Percentiles rank a stretch among this genome's conserved stretches.
phyloP scores from a whole-genome alignment of 2,329 filamentous ascomycete genomes.

The Zymoseptoria pseudotritici region DNA sequence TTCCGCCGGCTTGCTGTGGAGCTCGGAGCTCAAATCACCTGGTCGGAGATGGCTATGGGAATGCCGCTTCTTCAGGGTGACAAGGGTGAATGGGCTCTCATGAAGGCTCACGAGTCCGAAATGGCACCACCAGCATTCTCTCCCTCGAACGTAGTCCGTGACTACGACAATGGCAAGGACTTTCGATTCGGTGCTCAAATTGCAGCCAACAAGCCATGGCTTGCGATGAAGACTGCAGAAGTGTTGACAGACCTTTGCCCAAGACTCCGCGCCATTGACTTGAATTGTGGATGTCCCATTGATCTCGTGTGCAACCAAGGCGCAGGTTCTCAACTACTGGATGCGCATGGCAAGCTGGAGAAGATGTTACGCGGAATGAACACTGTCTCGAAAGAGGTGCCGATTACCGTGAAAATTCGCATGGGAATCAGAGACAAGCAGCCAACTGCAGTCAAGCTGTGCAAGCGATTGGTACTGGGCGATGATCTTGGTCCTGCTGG shows the following conservation, averaged over 20 bases:
- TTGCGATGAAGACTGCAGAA: conserved; percentile 82
- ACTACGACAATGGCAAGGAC: conserved; percentile 76
- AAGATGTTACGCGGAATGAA: conserved; percentile 97
- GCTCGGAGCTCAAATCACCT: conserved; percentile 85
- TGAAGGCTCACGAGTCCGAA: conserved; percentile 87
- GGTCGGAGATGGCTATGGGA: conserved; percentile 97
- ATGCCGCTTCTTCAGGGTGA: conserved; percentile 82
- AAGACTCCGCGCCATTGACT: conserved; percentile 78
- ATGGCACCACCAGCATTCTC: conserved; percentile 62
- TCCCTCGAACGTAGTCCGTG: conserved; percentile 54
- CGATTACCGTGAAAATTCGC: conserved; percentile 90
- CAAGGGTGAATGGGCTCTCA: conserved; percentile 87
- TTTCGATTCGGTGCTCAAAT: conserved; percentile 89
- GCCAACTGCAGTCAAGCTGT: conserved; percentile 72
- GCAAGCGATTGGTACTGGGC: conserved; percentile 76
- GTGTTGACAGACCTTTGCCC: conserved; percentile 69
- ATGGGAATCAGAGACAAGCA: conserved; percentile 77
- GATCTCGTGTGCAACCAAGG: conserved; percentile 85
- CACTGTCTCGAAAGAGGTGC: conserved; percentile 77
- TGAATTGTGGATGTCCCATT: conserved; percentile 97
- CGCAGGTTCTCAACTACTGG: conserved; percentile 86
- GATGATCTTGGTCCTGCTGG: conserved; percentile 72
- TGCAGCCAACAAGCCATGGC: conserved; percentile 84
- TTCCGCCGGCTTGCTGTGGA: conserved; percentile 86
- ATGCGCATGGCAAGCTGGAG: conserved; percentile 78